These are phyloP conservation scores for Lichenothelia convexa DNA, from an alignment of 495 filamentous ascomycete genomes.

Conservation along the genomic window DNA sequence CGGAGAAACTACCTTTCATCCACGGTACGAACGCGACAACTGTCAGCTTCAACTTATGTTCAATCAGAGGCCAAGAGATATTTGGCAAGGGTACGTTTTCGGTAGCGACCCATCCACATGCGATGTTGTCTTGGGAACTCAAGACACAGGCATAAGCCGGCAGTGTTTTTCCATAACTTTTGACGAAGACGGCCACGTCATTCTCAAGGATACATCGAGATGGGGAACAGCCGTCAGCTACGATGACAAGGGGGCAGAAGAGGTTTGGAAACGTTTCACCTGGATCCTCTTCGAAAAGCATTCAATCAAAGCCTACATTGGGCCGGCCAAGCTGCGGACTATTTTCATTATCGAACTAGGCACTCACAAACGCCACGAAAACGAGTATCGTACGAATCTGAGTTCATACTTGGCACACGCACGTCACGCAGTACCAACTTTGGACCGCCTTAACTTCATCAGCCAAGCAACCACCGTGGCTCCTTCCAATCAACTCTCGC, in stretches of 20 bases:
- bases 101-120: slow-evolving; percentile 1
- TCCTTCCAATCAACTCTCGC: slow-evolving; percentile 2
- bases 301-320: slow-evolving; percentile 5
- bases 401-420: slow-evolving; percentile 3
- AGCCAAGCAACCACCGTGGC: slow-evolving; percentile 1
- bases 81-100: neutral
- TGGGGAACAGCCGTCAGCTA: slow-evolving; percentile 2
- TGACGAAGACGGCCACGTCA: slow-evolving; percentile 6
- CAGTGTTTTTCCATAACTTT: slow-evolving; percentile 7
- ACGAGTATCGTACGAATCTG: slow-evolving; percentile 2
- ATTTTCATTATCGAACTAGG: slow-evolving; percentile 2
- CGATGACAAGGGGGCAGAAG: slow-evolving; percentile 2
- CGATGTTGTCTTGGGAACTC: slow-evolving; percentile 1
- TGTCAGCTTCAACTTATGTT: neutral
- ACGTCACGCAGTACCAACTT: neutral
- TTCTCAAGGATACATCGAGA: slow-evolving; percentile 5
- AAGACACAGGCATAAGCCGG: slow-evolving; percentile 1
- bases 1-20: too few species aligned
- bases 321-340: too few species aligned
- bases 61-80: neutral
- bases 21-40: neutral
- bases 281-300: slow-evolving; percentile 8
- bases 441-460: slow-evolving; percentile 1
- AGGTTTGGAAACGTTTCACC: slow-evolving; percentile 1
- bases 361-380: neutral